A percentile compares a stretch with the other conserved stretches of the same genome.
Conservation (phyloP, 2,329 filamentous ascomycete genomes). For the Aspergillus fijiensis region DNA sequence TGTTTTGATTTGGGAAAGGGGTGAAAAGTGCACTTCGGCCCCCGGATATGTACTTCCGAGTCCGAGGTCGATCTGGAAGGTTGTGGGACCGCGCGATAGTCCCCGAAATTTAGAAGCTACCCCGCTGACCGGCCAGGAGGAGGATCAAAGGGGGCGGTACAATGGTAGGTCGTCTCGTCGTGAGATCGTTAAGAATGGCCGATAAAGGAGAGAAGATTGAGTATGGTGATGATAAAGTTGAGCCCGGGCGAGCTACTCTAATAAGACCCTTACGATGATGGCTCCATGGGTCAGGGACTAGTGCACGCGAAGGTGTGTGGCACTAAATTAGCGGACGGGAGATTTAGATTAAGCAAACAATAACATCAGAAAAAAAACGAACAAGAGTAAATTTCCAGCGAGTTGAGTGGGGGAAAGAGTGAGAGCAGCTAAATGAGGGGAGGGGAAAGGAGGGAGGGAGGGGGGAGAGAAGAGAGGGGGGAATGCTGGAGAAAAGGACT, state of each 20-base stretch:
- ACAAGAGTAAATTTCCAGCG: neutral
- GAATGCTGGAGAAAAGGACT: neutral
- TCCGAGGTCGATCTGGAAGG: neutral
- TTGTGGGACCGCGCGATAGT: neutral
- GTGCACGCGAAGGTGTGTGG: slow-evolving; percentile 4
- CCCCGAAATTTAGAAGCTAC: neutral
- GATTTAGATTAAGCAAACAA: neutral
- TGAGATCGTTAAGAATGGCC: slow-evolving; percentile 9
- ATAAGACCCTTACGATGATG: slow-evolving; percentile 9
- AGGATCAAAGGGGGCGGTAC: neutral
- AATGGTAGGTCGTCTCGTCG: slow-evolving; percentile 13
- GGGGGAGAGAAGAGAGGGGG: slow-evolving; percentile 1
- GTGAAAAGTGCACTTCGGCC: neutral
- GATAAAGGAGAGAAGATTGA: neutral
- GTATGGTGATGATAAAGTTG: neutral
- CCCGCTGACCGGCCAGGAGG: neutral
- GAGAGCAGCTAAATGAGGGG: slow-evolving; percentile 7
- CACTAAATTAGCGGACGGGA: neutral
- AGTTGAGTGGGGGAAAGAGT: neutral
- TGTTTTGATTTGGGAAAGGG: neutral
- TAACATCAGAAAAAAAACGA: neutral
- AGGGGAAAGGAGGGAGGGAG: slow-evolving; percentile 15
- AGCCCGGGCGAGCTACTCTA: neutral
- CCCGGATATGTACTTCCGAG: slow-evolving; percentile 3
- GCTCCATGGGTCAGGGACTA: slow-evolving; percentile 15